phyloP scores from a whole-genome alignment of 1,139 yeast species.

The Kluyveromyces sp. region DNA sequence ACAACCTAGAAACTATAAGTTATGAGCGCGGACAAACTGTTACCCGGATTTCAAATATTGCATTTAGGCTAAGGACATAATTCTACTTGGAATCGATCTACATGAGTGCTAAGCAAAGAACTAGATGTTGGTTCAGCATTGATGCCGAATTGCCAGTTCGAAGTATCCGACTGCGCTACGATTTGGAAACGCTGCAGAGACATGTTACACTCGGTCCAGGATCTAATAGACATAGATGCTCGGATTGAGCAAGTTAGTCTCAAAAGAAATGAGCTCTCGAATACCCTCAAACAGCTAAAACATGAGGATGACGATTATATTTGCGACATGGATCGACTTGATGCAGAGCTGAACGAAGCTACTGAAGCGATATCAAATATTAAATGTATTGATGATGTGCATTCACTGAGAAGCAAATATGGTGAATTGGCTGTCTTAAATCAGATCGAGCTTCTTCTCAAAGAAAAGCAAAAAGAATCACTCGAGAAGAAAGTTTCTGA shows the following conservation, averaged over 20 bases:
- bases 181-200: neutral
- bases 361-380: slow-evolving; percentile 15
- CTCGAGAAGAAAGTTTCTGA: slow-evolving; percentile 9
- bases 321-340: slow-evolving; percentile 11
- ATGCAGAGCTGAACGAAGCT: slow-evolving; percentile 10
- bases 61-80: too few species aligned
- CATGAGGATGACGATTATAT: slow-evolving; percentile 12
- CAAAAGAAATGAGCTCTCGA: slow-evolving; percentile 25
- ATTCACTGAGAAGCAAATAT: slow-evolving; percentile 23
- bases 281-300: slow-evolving; percentile 20
- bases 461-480: slow-evolving; percentile 12
- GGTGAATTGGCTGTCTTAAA: slow-evolving; percentile 30
- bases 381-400: slow-evolving; percentile 15
- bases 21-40: too few species aligned
- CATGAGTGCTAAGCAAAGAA: too few species aligned
- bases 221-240: slow-evolving; percentile 19
- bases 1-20: too few species aligned
- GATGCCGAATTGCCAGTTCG: too few species aligned
- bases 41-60: too few species aligned
- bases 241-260: slow-evolving; percentile 18
- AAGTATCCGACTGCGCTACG: too few species aligned
- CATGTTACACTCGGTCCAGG: slow-evolving; percentile 20
- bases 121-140: too few species aligned
- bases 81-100: too few species aligned
- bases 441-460: slow-evolving; percentile 15